These are phyloP conservation scores for Xylaria telfairii DNA, from an alignment of 495 filamentous ascomycete species.

Conservation along the genomic window DNA sequence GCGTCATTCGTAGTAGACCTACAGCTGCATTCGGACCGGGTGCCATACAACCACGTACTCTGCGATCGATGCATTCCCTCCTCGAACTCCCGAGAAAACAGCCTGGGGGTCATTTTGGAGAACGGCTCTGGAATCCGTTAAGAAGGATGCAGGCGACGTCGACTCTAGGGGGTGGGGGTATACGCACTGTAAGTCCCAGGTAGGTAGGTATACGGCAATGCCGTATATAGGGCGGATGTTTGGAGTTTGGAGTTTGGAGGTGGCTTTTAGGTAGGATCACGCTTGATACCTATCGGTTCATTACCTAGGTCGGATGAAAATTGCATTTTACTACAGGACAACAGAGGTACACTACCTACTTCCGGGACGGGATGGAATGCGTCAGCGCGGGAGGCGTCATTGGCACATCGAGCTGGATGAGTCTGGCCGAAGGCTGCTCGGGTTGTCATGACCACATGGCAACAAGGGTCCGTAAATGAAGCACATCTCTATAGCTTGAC, in stretches of 20 bases:
- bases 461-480: slow-evolving; percentile 8
- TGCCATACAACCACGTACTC: slow-evolving; percentile 1
- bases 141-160: slow-evolving; percentile 3
- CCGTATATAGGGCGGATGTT: neutral
- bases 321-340: neutral
- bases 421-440: slow-evolving; percentile 16
- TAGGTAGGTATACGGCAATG: neutral
- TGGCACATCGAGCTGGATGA: slow-evolving; percentile 7
- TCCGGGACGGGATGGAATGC: slow-evolving; percentile 1
- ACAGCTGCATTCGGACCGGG: neutral
- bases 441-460: slow-evolving; percentile 23
- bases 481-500: neutral
- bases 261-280: slow-evolving; percentile 16
- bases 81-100: neutral
- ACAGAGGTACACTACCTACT: neutral
- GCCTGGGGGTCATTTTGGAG: neutral
- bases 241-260: neutral
- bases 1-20: neutral
- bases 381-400: slow-evolving; percentile 11
- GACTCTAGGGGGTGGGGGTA: neutral
- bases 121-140: neutral
- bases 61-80: neutral
- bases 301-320: neutral
- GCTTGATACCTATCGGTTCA: neutral
- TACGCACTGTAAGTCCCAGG: neutral